Evolutionary conservation across 2,329 filamentous ascomycete species (phyloP), one percentile per base, ranked within the genome.

Genomic region (Beauveria asiatica): DNA sequence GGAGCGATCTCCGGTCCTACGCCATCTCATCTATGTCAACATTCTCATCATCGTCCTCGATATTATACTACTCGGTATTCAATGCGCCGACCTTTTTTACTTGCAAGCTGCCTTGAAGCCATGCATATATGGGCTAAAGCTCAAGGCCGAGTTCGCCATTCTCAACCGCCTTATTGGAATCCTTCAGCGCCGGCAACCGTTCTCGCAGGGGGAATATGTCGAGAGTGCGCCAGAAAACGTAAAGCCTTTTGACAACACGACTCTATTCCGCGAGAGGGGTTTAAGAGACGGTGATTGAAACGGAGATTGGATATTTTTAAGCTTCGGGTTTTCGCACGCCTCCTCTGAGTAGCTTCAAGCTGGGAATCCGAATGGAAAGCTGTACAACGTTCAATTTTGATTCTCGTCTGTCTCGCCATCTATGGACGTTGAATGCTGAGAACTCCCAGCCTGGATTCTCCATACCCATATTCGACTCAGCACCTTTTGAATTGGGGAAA

Each of bases 31-130:
- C 21, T 72, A 70, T 21, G 74, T 78, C 58, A 80, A 81, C 62
- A 64, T 76, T 1, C 55, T 75, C n/a, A 75, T 80, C 44, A 73
- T 81, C 30, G 57, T 73, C 1, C 73, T 81, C 64, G 78, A 81
- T 63, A 62, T 79, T 8, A 69, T 73, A 11, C 70, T 75, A n/a
- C 64, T 76, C 1, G 70, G 63, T 1, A 70, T 76, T 33, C 70
- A 76, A 57, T 75, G 70, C 63, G 66, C 71, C 44, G 61, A 73
- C 19, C 66, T 72, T 2, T 75, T 73, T 60, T 65, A 72, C 30
- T 54, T 74, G 25, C 73, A 75, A 60, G 73, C 71, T 0, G 66
- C 71, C 2, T 74, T 72, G 65, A 75, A 75, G 61, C 67, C 67
- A 0, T 68, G 72, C n/a, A 69, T 72, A 3, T 75, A 76, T 60